Base-by-base conservation (phyloP, 2,329 filamentous ascomycete genomes). In the Hawksworthiomyces lignivorus region DNA sequence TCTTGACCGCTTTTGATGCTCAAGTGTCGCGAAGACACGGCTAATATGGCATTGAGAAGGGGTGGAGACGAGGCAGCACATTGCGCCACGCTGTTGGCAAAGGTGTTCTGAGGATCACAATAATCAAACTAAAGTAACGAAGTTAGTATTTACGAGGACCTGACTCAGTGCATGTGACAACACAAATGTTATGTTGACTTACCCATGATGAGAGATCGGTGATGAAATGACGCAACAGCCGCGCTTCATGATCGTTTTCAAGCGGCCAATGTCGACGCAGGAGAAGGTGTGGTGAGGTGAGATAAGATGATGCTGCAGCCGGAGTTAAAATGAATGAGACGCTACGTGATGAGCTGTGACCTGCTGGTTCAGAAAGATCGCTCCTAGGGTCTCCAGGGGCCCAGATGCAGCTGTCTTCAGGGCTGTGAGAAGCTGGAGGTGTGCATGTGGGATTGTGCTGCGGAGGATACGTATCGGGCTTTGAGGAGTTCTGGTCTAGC, bases 11-110 rank as follows among this genome's bases (percentile, higher is more conserved):
- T 39, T n/a, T 24, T 18, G 4, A 43, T 15, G 28, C 41, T 33
- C 5, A 43, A 24, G 21, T 43, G 41, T 5, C 34, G 41, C 7
- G 35, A n/a, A 12, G 41, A 33, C 5, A 33, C 35, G 17, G 41
- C 41, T 21, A 43, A 33, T 14, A 43, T 43, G 18, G 41, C 41
- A 20, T 37, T 30, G 4, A 38, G 41, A 4, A 43, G 29, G 3
- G 41, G 33, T 4, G 41, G 41, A 11, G 33, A 43, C 5, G 27
- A 33, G 2, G 27, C 41, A 2, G 41, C 41, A 14, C 41, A 32
- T n/a, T 43, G 41, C 4, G 20, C 41, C 12, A 43, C 41, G 18
- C 33, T 32, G 6, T 34, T 43, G 3, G 34, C 26, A 33, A 43
- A 43, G 5, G 41, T 37, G 9, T 33, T 38, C 29, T 39, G 26